Conservation (phyloP, 306 rosid species). For the Canavalia ensiformis region DNA sequence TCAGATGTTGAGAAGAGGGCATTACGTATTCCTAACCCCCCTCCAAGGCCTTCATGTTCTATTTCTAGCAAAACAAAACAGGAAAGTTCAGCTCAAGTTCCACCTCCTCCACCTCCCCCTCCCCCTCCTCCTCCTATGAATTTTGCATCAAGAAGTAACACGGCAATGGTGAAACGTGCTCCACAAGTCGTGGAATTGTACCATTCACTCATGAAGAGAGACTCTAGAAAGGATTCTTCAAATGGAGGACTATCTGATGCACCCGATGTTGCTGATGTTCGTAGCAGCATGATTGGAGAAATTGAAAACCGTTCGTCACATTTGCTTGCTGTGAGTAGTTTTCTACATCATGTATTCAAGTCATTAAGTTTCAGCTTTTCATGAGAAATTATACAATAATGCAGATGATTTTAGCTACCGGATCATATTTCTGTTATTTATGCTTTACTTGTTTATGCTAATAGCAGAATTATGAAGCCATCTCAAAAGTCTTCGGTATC, state of each 20-base stretch:
- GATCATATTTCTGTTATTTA: not conserved
- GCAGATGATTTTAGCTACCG: not conserved
- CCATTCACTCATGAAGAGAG: conserved; percentile 98
- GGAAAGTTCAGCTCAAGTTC: conserved; percentile 56
- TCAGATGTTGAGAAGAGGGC: conserved; percentile 90
- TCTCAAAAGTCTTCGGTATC: not conserved
- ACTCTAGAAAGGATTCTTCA: conserved; percentile 87
- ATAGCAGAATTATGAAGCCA: conserved; percentile 3
- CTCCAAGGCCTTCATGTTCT: conserved; percentile 90
- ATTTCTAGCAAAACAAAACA: conserved; percentile 64
- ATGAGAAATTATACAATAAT: not conserved
- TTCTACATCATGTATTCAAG: conserved; percentile 12
- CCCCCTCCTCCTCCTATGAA: conserved; percentile 88
- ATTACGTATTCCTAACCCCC: conserved; percentile 89
- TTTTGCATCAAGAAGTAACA: conserved; percentile 60
- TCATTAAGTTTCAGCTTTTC: not conserved
- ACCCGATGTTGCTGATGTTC: conserved; percentile 86
- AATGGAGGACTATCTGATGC: conserved; percentile 79
- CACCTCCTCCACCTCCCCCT: conserved; percentile 87
- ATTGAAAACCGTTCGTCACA: conserved; percentile 97
- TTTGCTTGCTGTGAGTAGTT: conserved; percentile 89
- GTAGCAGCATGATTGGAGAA: conserved; percentile 98
- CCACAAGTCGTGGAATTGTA: conserved; percentile 98
- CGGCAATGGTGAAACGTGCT: conserved; percentile 78
- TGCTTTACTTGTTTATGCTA: not conserved